Base-by-base conservation (phyloP, 148 eudicot species). In the Agrostemma githago region DNA sequence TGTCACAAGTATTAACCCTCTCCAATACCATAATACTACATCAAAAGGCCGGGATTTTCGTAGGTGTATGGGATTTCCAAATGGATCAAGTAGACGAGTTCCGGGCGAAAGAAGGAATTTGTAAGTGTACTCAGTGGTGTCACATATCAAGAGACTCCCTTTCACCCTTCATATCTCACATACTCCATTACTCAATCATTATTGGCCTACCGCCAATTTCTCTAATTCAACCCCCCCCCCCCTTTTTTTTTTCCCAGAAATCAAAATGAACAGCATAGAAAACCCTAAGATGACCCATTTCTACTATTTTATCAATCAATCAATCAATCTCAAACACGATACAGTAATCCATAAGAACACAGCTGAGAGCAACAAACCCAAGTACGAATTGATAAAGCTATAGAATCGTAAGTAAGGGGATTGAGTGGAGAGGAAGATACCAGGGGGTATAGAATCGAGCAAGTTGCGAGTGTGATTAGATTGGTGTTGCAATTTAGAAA, bases 371-470 rank as follows among this genome's bases (percentile, higher is more conserved):
- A 65, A 65, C 12, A 15, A 65, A 37, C 40, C 42, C 19, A 15
- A 40, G 11, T 34, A 0, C 8, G 15, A 51, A 11, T 11, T 3
- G 14, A 51, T 51, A 51, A 12, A 51, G 11, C 14, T 11, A 51
- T 12, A 68, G 10, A 39, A 17, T 46, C n/a, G 16, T 34, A 43
- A 46, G 2, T 73, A 57, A 37, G 17, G 17, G 40, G n/a, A 68
- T 44, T 11, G 34, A 26, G 34, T 74, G 39, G 44, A 58, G 5
- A 40, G 16, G 19, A 61, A 37, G 61, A 57, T 72, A 93, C 98
- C 96, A 26, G 82, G 76, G 54, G 96, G 86, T 37, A 90, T 80
- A 19, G 90, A 86, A 77, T 89, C 88, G 75, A 93, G 94, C 62
- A 93, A 70, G 2, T 72, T 72, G 83, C 90, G 88, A 77, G 94